Evolutionary conservation across 1,284 basidiomycete genomes (phyloP).

Genomic region (Apiotrichum porosum): DNA sequence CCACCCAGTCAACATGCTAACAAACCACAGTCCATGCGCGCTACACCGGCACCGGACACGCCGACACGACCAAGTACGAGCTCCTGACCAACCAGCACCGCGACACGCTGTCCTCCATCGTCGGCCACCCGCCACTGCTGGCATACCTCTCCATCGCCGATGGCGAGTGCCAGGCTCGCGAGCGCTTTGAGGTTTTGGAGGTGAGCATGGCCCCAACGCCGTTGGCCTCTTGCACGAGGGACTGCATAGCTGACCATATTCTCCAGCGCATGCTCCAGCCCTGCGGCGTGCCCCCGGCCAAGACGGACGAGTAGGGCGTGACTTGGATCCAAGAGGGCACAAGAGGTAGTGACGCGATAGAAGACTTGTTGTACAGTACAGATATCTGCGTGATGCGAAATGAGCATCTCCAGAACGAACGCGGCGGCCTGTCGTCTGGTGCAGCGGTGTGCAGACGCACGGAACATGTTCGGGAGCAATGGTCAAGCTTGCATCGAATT

Average conservation of each 20-base stretch:
- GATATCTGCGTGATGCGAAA: background rate
- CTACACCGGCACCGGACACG: constrained; percentile 92
- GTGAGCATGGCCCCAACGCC: too few relatives aligned
- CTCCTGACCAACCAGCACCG: constrained; percentile 97
- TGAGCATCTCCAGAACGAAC: too few relatives aligned
- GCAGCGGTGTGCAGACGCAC: too few relatives aligned
- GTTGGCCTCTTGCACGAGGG: too few relatives aligned
- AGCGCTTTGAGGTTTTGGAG: constrained; percentile 95
- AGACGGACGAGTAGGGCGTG: constrained; percentile 66
- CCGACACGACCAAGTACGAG: constrained; percentile 91
- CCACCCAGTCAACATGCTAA: constrained; percentile 11
- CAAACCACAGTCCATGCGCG: constrained; percentile 78
- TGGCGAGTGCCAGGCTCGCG: constrained; percentile 79
- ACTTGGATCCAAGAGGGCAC: background rate
- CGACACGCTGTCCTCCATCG: constrained; percentile 85
- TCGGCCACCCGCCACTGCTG: constrained; percentile 80
- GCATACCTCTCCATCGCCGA: constrained; percentile 90
- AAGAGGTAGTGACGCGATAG: too few relatives aligned
- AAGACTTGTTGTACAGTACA: constrained; percentile 13
- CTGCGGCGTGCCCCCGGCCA: constrained; percentile 90
- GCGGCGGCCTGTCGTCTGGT: too few relatives aligned
- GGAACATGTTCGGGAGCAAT: too few relatives aligned
- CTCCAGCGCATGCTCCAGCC: constrained; percentile 93
- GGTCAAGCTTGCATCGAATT: too few relatives aligned
- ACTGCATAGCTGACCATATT: too few relatives aligned